Percentiles rank a stretch among this genome's conserved stretches.
These are phyloP conservation scores for Aspergillus sclerotioniger DNA, from an alignment of 495 filamentous ascomycete genomes.

Conservation along the genomic window DNA sequence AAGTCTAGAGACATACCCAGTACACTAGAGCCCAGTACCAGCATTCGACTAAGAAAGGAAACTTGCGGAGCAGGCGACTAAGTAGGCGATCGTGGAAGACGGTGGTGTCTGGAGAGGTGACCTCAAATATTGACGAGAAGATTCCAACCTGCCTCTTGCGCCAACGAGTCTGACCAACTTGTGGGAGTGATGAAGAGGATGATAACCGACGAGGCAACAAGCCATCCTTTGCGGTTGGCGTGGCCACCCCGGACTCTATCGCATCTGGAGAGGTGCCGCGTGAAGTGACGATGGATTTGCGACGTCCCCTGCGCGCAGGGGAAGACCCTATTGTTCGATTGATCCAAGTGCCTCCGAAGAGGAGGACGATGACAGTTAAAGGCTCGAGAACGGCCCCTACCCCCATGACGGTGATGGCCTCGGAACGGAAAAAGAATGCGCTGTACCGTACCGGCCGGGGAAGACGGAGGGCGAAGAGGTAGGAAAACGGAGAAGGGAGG, in stretches of 20 bases:
- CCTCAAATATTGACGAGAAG: conserved; percentile 28
- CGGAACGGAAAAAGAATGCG: background rate
- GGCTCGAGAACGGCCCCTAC: conserved; percentile 53
- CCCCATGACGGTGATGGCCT: conserved; percentile 42
- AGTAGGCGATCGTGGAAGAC: conserved; percentile 53
- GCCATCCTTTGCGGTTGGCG: conserved; percentile 32
- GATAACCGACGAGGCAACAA: conserved; percentile 23
- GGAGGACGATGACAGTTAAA: conserved; percentile 51
- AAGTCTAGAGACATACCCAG: conserved; percentile 43
- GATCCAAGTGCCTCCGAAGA: conserved; percentile 61
- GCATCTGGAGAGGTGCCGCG: conserved; percentile 29
- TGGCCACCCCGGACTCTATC: conserved; percentile 30
- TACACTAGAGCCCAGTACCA: conserved; percentile 78
- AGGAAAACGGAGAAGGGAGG: background rate
- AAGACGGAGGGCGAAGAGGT: background rate
- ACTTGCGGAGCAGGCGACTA: conserved; percentile 59
- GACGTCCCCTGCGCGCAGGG: conserved; percentile 13
- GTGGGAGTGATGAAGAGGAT: conserved; percentile 34
- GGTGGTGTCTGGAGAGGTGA: conserved; percentile 55
- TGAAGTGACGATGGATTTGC: conserved; percentile 17
- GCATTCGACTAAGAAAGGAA: conserved; percentile 76
- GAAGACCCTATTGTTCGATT: conserved; percentile 39
- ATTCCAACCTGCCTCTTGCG: conserved; percentile 42
- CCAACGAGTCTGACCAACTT: conserved; percentile 34
- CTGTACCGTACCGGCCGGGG: background rate